Conservation (phyloP, 2,329 filamentous ascomycete genomes). For the Penicillium glabrum region DNA sequence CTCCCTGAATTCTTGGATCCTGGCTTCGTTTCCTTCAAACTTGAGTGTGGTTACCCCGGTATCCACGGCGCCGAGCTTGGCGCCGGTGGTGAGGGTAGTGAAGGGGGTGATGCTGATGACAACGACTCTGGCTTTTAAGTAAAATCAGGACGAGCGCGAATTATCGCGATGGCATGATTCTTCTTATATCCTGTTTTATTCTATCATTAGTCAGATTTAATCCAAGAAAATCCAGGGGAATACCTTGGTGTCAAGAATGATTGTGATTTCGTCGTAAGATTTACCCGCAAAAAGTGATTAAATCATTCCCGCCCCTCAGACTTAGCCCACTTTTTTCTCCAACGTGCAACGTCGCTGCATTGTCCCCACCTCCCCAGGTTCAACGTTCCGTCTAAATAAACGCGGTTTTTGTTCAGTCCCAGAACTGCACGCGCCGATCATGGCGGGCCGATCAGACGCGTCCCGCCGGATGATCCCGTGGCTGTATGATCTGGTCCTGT, state of each 20-base stretch:
- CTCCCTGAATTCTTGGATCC: constrained; percentile 19
- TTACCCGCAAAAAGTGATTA: neutral
- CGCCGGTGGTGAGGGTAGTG: neutral
- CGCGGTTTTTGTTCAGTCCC: neutral
- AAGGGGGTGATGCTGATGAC: neutral
- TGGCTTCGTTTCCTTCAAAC: constrained; percentile 20
- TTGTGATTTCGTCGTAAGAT: neutral
- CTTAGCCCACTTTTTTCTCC: neutral
- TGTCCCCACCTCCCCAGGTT: neutral
- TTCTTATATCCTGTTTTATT: constrained; percentile 4
- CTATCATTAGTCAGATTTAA: constrained; percentile 15
- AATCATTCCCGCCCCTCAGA: neutral
- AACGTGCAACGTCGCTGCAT: neutral
- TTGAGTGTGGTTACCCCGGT: constrained; percentile 12
- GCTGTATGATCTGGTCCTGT: constrained; percentile 49
- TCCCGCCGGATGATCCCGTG: constrained; percentile 38
- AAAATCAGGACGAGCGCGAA: neutral
- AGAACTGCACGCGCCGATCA: constrained; percentile 15
- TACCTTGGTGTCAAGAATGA: neutral
- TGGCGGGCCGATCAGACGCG: constrained; percentile 15
- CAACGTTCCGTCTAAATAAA: neutral
- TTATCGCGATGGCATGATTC: constrained; percentile 3
- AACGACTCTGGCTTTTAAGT: neutral
- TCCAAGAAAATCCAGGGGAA: neutral
- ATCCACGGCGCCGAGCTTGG: neutral